Evolutionary conservation across 2,329 filamentous ascomycete genomes (phyloP).

Genomic region (Phyllosticta citriasiana): DNA sequence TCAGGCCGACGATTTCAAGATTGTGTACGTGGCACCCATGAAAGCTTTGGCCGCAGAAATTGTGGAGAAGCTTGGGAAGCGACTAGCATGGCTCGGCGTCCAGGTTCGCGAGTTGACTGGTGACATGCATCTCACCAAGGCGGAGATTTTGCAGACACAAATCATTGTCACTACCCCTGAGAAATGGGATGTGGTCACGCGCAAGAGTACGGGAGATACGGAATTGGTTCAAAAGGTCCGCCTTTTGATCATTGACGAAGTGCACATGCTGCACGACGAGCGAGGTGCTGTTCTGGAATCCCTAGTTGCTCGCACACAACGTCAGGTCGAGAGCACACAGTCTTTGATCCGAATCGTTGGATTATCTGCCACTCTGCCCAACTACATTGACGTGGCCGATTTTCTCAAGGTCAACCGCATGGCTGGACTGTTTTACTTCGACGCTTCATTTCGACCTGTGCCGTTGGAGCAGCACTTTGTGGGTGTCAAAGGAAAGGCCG

Average conservation of each 20-base stretch:
- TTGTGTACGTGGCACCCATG: slow-evolving; percentile 98
- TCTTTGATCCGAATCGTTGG: slow-evolving; percentile 94
- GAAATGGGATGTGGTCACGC: slow-evolving; percentile 98
- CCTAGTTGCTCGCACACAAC: slow-evolving; percentile 84
- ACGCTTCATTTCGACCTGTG: slow-evolving; percentile 88
- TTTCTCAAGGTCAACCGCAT: slow-evolving; percentile 93
- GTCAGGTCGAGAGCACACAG: slow-evolving; percentile 96
- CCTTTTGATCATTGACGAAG: slow-evolving; percentile 93
- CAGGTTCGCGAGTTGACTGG: slow-evolving; percentile 89
- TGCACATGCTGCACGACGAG: slow-evolving; percentile 98
- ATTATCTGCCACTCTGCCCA: slow-evolving; percentile 88
- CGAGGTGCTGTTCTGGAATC: slow-evolving; percentile 93
- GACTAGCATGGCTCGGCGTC: slow-evolving; percentile 87
- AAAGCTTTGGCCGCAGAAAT: slow-evolving; percentile 95
- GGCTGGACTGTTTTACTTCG: slow-evolving; percentile 93
- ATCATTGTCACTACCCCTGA: slow-evolving; percentile 98
- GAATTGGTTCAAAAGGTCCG: slow-evolving; percentile 96
- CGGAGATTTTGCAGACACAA: slow-evolving; percentile 90
- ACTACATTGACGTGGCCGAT: slow-evolving; percentile 93
- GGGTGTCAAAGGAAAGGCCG: slow-evolving; percentile 84
- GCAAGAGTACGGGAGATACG: slow-evolving; percentile 94
- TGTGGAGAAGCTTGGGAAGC: slow-evolving; percentile 84
- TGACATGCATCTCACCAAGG: slow-evolving; percentile 97
- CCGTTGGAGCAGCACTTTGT: slow-evolving; percentile 96
- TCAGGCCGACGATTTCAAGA: slow-evolving; percentile 85